Conservation (phyloP, 179 eudicot genomes). For the Nepenthes alata region DNA sequence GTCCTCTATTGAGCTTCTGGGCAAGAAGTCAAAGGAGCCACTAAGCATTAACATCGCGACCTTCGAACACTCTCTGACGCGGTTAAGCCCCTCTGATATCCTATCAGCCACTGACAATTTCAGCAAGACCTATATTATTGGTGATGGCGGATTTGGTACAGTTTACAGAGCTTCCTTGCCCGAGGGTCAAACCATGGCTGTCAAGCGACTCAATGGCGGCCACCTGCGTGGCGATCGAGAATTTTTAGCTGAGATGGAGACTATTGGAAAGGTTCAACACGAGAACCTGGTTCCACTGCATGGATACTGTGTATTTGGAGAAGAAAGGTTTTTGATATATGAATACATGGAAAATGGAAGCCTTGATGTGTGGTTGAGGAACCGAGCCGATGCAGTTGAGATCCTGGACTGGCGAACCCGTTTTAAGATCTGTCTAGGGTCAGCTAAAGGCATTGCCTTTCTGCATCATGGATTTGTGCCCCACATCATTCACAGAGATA, state of each 20-base stretch:
- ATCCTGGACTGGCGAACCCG: constrained; percentile 84
- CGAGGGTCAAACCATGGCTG: constrained; percentile 58
- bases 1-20: constrained; percentile 37
- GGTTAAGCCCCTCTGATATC: constrained; percentile 57
- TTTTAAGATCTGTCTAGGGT: constrained; percentile 69
- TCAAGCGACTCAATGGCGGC: constrained; percentile 76
- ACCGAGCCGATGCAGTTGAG: constrained; percentile 63
- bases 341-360: constrained; percentile 98
- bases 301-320: constrained; percentile 68
- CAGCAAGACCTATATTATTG: constrained; percentile 75
- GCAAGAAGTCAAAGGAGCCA: constrained; percentile 67
- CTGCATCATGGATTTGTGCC: constrained; percentile 91
- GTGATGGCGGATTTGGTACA: constrained; percentile 92
- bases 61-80: constrained; percentile 62
- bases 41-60: constrained; percentile 83
- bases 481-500: constrained; percentile 83
- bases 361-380: constrained; percentile 83
- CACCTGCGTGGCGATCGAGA: constrained; percentile 66
- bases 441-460: constrained; percentile 84
- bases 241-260: constrained; percentile 86
- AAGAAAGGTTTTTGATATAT: constrained; percentile 68
- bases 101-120: constrained; percentile 75
- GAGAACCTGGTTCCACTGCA: constrained; percentile 64
- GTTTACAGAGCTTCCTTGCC: constrained; percentile 69
- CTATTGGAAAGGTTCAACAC: constrained; percentile 80